Evolutionary conservation across 2,329 filamentous ascomycete genomes (phyloP).

Genomic region (Talaromyces sp.): DNA sequence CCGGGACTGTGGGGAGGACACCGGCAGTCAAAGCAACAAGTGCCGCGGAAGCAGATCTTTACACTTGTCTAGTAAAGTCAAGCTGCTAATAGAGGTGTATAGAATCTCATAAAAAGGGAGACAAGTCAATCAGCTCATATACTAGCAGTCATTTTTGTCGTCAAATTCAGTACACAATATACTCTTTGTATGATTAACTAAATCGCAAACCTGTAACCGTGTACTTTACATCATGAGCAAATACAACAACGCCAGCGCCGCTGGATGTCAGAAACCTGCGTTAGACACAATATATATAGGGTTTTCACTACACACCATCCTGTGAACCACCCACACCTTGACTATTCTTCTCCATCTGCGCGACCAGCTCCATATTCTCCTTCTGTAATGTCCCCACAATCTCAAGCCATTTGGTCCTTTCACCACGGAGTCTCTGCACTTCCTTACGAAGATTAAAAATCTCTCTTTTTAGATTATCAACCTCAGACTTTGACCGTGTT

Average conservation of each 20-base stretch:
- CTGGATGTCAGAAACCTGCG: not conserved
- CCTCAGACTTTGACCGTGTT: conserved; percentile 37
- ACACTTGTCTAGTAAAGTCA: not conserved
- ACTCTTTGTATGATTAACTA: not conserved
- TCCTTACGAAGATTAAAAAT: conserved; percentile 48
- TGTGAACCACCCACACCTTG: not conserved
- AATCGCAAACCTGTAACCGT: not conserved
- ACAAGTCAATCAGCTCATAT: not conserved
- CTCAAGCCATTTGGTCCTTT: conserved; percentile 49
- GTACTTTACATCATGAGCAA: not conserved
- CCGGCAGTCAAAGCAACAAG: not conserved
- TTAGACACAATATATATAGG: not conserved
- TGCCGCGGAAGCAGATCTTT: not conserved
- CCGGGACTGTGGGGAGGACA: not conserved
- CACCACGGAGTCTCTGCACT: conserved; percentile 46
- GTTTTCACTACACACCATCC: conserved; percentile 1
- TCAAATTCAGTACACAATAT: not conserved
- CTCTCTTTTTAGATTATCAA: conserved; percentile 48
- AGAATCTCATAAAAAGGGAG: too few species aligned
- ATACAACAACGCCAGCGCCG: not conserved
- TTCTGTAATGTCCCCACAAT: conserved; percentile 55
- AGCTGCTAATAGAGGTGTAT: not conserved
- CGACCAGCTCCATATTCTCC: conserved; percentile 53
- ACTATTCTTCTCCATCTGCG: conserved; percentile 7
- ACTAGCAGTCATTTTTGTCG: not conserved